Percentiles rank a stretch among this genome's conserved stretches.
These are phyloP conservation scores for Cytospora piceicola DNA, from an alignment of 2,329 filamentous ascomycete genomes.

Conservation along the genomic window DNA sequence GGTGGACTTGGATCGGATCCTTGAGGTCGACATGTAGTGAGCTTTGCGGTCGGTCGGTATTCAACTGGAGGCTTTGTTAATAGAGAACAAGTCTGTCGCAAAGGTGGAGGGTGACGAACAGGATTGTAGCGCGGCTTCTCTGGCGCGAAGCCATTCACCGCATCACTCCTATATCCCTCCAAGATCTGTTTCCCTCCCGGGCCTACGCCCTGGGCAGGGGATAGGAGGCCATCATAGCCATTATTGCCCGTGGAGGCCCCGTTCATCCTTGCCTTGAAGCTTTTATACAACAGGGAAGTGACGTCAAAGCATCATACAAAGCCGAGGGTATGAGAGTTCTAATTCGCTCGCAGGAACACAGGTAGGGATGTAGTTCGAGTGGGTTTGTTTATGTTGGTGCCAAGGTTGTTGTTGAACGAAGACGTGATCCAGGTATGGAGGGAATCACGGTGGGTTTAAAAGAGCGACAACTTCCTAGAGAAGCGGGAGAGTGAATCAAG, in stretches of 20 bases:
- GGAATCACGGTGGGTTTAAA: constrained; percentile 24
- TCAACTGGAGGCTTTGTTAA: constrained; percentile 47
- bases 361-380: neutral
- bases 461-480: constrained; percentile 24
- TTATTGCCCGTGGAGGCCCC: constrained; percentile 25
- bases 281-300: constrained; percentile 5
- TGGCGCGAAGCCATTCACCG: constrained; percentile 56
- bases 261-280: constrained; percentile 28
- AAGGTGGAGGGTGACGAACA: constrained; percentile 47
- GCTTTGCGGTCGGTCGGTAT: constrained; percentile 55
- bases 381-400: constrained; percentile 6
- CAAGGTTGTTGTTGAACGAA: constrained; percentile 16
- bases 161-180: constrained; percentile 62
- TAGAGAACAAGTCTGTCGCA: constrained; percentile 6
- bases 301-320: constrained; percentile 30
- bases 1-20: constrained; percentile 81
- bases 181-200: constrained; percentile 56
- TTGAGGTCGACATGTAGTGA: constrained; percentile 64
- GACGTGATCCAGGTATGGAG: neutral
- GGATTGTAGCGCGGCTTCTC: constrained; percentile 60
- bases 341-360: neutral
- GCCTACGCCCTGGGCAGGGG: constrained; percentile 28
- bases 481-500: constrained; percentile 16
- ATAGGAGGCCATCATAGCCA: constrained; percentile 38
- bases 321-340: neutral